These are phyloP conservation scores for Candida caryicola DNA, from an alignment of 805 yeast species.

Conservation along the genomic window DNA sequence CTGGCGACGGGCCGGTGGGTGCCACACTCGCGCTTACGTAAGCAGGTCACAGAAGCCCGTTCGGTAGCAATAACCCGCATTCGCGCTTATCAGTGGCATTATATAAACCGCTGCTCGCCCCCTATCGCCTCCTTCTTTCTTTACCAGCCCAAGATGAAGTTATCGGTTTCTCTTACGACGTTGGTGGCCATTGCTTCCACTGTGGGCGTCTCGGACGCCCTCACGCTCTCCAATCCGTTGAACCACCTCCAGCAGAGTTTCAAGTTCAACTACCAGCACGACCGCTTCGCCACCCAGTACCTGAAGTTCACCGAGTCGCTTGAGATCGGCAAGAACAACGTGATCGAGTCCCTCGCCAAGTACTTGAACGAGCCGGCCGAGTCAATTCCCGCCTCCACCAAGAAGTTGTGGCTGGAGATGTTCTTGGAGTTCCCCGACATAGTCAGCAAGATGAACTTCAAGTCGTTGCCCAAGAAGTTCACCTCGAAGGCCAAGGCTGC, in stretches of 20 bases:
- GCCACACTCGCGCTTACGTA: not conserved
- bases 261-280: slow-evolving; percentile 10
- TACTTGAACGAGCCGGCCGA: slow-evolving; percentile 52
- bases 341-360: slow-evolving; percentile 48
- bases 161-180: slow-evolving; percentile 15
- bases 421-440: slow-evolving; percentile 57
- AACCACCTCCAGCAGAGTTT: slow-evolving; percentile 20
- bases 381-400: slow-evolving; percentile 46
- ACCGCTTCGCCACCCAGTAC: slow-evolving; percentile 6
- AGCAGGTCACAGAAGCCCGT: not conserved
- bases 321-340: slow-evolving; percentile 16
- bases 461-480: slow-evolving; percentile 45
- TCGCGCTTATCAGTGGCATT: not conserved
- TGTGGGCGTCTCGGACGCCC: slow-evolving; percentile 18
- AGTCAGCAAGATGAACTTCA: slow-evolving; percentile 46
- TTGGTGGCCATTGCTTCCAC: slow-evolving; percentile 17
- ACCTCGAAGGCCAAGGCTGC: slow-evolving; percentile 9
- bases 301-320: slow-evolving; percentile 5
- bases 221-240: slow-evolving; percentile 21
- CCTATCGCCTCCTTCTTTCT: not conserved
- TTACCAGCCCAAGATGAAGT: slow-evolving; percentile 15
- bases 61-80: not conserved
- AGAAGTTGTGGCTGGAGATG: slow-evolving; percentile 62
- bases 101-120: not conserved
- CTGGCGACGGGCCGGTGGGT: too few species aligned